Evolutionary conservation across 441 rosid species (phyloP), one percentile per base, ranked within the genome.

Genomic region (Viola pubescens): DNA sequence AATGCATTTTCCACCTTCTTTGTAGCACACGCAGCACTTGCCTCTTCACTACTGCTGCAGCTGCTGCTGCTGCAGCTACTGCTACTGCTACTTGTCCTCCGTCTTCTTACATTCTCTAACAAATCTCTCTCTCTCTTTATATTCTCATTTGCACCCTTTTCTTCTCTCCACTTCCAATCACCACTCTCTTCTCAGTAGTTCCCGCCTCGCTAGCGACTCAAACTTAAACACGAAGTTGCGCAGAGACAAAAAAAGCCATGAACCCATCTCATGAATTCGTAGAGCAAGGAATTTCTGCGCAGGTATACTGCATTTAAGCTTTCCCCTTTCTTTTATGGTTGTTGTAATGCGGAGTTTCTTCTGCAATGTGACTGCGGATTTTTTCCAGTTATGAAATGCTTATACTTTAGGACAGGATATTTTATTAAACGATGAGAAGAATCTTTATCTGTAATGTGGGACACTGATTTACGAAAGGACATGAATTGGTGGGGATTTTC

Each of bases 241-340:
- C 2, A 43, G 3, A 38, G 5, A 12, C 44, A 51, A 40, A 62
- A 19, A 19, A 61, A 62, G 69, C 67, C 74, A 83, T 81, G 92
- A 71, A 67, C 78, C 81, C 77, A 44, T 65, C 85, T 49, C 78
- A 66, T n/a, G 73, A 64, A 48, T 53, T 53, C 50, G 56, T 70
- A 59, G 87, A 83, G 67, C 78, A 68, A 50, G 86, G 84, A 62
- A 44, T 72, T 34, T 62, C 79, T 75, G 80, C 58, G 6, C 79
- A 81, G 87, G 89, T 79, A 44, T 60, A 41, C 39, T 59, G 43
- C 52, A 46, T 42, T 56, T 42, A 34, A 45, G 49, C 7, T 19
- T 43, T 45, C 5, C 49, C 9, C 10, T 43, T 26, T 9, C 4
- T 46, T 46, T 12, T 46, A 4, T 10, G 49, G 12, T 46, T 46